These are phyloP conservation scores for Glutinoglossum americanum DNA, from an alignment of 495 filamentous ascomycete genomes.

Conservation along the genomic window DNA sequence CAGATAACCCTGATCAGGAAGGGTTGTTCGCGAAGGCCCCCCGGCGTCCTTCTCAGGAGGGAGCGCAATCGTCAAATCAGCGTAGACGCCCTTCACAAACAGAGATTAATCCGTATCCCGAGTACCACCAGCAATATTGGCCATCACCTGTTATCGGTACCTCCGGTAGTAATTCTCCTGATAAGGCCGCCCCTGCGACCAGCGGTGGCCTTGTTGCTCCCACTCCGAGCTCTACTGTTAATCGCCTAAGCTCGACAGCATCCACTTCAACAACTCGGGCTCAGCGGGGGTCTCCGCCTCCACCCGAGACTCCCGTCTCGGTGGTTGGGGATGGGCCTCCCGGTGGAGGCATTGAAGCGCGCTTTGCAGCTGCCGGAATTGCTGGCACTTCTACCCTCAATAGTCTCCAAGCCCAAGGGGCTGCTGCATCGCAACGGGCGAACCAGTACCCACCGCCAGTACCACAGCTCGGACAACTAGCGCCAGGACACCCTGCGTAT, in stretches of 20 bases:
- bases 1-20: conserved; percentile 46
- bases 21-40: conserved; percentile 41
- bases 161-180: background rate
- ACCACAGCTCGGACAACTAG: background rate
- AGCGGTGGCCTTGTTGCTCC: background rate
- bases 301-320: conserved; percentile 73
- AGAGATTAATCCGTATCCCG: conserved; percentile 24
- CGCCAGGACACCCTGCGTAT: background rate
- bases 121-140: conserved; percentile 47
- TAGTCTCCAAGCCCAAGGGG: conserved; percentile 58
- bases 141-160: conserved; percentile 22
- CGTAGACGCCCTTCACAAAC: conserved; percentile 17
- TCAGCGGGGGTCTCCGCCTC: conserved; percentile 79
- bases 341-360: conserved; percentile 64
- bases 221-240: background rate
- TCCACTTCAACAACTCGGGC: conserved; percentile 65
- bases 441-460: conserved; percentile 38
- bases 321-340: conserved; percentile 40
- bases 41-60: conserved; percentile 10
- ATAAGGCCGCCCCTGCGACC: conserved; percentile 2
- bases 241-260: conserved; percentile 1
- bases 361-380: conserved; percentile 75
- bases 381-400: conserved; percentile 63
- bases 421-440: conserved; percentile 55
- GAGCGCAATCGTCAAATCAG: conserved; percentile 11